Evolutionary conservation across 495 filamentous ascomycete genomes (phyloP).

Genomic region (Elaphomyces granulatus): DNA sequence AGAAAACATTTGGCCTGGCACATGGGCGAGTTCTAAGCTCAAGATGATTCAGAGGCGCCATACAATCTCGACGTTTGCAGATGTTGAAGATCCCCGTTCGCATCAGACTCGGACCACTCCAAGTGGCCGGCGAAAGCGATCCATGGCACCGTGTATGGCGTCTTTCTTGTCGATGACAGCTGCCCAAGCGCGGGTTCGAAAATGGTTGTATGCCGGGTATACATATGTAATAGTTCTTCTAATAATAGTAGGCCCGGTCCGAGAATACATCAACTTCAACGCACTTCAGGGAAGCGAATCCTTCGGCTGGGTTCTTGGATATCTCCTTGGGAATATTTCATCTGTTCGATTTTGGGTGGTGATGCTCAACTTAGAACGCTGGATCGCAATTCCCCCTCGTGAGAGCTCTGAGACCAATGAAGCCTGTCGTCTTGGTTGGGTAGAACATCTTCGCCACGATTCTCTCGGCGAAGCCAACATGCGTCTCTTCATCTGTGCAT

Average conservation of each 20-base stretch:
- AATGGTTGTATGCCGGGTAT: conserved; percentile 70
- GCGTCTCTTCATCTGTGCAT: conserved; percentile 59
- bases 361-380: conserved; percentile 49
- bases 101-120: conserved; percentile 38
- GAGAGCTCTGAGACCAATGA: conserved; percentile 18
- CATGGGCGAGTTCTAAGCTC: conserved; percentile 4
- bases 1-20: conserved; percentile 14
- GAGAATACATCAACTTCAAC: conserved; percentile 46
- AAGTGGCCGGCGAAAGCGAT: conserved; percentile 51
- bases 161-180: conserved; percentile 70
- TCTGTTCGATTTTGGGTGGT: conserved; percentile 52
- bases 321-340: conserved; percentile 69
- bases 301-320: conserved; percentile 82
- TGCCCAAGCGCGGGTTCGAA: conserved; percentile 55
- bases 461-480: conserved; percentile 62
- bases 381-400: conserved; percentile 59
- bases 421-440: conserved; percentile 38
- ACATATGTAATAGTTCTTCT: conserved; percentile 51
- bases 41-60: conserved; percentile 25
- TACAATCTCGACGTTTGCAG: conserved; percentile 33
- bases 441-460: conserved; percentile 39
- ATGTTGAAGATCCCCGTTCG: conserved; percentile 14
- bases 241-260: conserved; percentile 56
- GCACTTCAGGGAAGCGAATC: conserved; percentile 66
- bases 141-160: conserved; percentile 48